Percentiles rank a stretch among this genome's conserved stretches.
These are phyloP conservation scores for Candida stauntonica DNA, from an alignment of 805 yeast species.

Conservation along the genomic window DNA sequence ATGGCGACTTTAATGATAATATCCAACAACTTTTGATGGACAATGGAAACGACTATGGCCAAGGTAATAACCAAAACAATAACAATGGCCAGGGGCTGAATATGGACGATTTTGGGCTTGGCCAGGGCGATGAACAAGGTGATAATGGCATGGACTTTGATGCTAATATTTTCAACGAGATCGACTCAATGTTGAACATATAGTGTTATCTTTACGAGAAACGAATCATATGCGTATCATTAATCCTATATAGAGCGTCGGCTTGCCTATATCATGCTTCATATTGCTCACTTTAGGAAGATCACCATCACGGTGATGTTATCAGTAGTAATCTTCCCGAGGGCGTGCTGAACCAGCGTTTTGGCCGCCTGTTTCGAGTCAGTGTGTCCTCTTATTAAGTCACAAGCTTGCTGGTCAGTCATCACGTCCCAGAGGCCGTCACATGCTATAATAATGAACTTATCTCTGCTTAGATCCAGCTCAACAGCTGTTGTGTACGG, in stretches of 20 bases:
- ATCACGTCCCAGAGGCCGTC: conserved; percentile 98
- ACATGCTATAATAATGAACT: conserved; percentile 85
- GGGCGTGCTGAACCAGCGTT: conserved; percentile 64
- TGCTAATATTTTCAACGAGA: conserved; percentile 23
- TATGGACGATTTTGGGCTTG: conserved; percentile 9
- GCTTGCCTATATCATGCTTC: too few relatives aligned
- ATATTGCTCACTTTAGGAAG: conserved; percentile 20
- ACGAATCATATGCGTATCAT: not conserved
- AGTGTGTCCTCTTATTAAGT: conserved; percentile 48
- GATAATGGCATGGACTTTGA: conserved; percentile 9
- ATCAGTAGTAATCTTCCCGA: conserved; percentile 78
- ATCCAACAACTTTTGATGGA: conserved; percentile 24
- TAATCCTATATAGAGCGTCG: too few relatives aligned
- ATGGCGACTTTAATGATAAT: conserved; percentile 22
- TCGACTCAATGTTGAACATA: conserved; percentile 25
- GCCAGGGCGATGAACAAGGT: not conserved
- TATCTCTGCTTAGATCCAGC: conserved; percentile 53
- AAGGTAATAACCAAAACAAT: not conserved
- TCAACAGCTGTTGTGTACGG: conserved; percentile 92
- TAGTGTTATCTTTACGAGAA: too few relatives aligned
- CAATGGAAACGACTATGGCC: conserved; percentile 3
- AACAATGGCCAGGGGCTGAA: conserved; percentile 6
- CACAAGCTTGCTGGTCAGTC: conserved; percentile 79
- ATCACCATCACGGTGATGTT: conserved; percentile 93
- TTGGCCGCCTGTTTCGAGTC: conserved; percentile 68